These are phyloP conservation scores for Cryphonectria parasitica DNA, from an alignment of 2,329 filamentous ascomycete genomes.

Conservation along the genomic window DNA sequence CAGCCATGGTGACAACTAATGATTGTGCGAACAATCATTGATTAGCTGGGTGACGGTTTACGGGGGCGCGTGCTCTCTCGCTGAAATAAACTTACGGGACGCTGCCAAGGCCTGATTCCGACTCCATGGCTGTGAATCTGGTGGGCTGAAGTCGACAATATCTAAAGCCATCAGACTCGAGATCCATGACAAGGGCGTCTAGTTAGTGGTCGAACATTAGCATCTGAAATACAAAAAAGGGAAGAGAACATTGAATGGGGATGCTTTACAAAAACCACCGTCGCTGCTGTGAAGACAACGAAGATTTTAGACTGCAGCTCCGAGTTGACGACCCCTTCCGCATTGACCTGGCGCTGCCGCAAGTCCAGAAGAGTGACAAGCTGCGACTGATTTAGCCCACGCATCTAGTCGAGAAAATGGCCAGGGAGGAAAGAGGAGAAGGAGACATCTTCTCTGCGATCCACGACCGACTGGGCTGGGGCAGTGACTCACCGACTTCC, in stretches of 20 bases:
- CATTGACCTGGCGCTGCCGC: slow-evolving; percentile 12
- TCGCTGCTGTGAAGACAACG: slow-evolving; percentile 16
- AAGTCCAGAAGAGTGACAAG: slow-evolving; percentile 9
- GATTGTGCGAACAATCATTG: background rate
- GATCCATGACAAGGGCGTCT: slow-evolving; percentile 14
- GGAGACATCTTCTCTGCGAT: background rate
- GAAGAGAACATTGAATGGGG: background rate
- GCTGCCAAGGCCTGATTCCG: background rate
- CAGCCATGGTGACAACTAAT: background rate
- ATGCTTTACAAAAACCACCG: slow-evolving; percentile 7
- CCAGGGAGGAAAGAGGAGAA: background rate
- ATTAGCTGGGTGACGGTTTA: background rate
- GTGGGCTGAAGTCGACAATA: slow-evolving; percentile 6
- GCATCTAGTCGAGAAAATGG: background rate
- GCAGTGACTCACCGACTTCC: background rate
- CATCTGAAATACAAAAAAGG: background rate
- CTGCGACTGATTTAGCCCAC: background rate
- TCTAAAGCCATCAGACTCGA: slow-evolving; percentile 11
- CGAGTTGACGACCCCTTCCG: slow-evolving; percentile 15
- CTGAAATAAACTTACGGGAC: background rate
- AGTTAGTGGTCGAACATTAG: background rate
- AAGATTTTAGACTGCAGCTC: slow-evolving; percentile 6
- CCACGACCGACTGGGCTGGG: background rate
- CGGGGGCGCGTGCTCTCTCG: background rate
- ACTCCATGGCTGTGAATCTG: background rate